Evolutionary conservation across 2,329 filamentous ascomycete genomes (phyloP).

Genomic region (Verticillium klebahnii): DNA sequence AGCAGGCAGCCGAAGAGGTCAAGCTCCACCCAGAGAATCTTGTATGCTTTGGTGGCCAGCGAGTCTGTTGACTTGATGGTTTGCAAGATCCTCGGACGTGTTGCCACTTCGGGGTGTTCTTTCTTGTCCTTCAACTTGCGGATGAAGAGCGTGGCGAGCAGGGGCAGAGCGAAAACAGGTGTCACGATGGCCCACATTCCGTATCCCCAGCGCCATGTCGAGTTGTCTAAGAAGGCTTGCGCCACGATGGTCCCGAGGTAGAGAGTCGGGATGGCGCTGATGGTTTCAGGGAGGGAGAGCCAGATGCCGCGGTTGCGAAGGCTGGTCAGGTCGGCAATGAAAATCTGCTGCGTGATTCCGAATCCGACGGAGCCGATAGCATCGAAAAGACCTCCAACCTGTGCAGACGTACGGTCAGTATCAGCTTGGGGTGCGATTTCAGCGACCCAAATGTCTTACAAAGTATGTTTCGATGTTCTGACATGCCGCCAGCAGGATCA

Average conservation of each 20-base stretch:
- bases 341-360: slow-evolving; percentile 29
- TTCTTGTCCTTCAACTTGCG: slow-evolving; percentile 22
- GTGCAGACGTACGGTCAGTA: slow-evolving; percentile 23
- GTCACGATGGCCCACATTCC: slow-evolving; percentile 35
- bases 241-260: slow-evolving; percentile 17
- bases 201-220: slow-evolving; percentile 36
- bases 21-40: slow-evolving; percentile 21
- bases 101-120: not conserved
- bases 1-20: slow-evolving; percentile 27
- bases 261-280: slow-evolving; percentile 35
- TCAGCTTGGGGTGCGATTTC: slow-evolving; percentile 54
- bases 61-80: slow-evolving; percentile 15
- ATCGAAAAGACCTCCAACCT: slow-evolving; percentile 53
- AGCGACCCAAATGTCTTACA: slow-evolving; percentile 44
- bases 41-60: not conserved
- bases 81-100: not conserved
- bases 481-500: slow-evolving; percentile 60
- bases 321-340: slow-evolving; percentile 37
- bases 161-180: slow-evolving; percentile 24
- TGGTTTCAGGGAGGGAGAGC: slow-evolving; percentile 33
- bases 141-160: slow-evolving; percentile 25
- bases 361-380: slow-evolving; percentile 42
- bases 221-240: slow-evolving; percentile 26
- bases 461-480: slow-evolving; percentile 53
- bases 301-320: slow-evolving; percentile 39